These are phyloP conservation scores for Aureobasidium uvarum DNA, from an alignment of 2,329 filamentous ascomycete genomes.

Conservation along the genomic window DNA sequence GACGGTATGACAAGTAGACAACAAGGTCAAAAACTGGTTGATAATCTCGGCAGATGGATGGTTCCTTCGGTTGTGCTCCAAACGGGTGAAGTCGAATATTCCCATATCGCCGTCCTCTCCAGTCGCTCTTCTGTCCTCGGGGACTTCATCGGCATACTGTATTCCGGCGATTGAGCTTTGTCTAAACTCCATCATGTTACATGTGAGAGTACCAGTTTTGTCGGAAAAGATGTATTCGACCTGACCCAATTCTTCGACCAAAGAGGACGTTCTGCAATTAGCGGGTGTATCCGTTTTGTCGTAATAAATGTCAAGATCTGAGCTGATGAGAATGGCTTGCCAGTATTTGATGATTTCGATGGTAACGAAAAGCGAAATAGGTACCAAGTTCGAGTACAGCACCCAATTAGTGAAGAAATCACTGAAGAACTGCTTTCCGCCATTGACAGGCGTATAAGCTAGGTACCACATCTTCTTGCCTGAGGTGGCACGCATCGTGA, in stretches of 20 bases:
- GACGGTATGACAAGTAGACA: conserved; percentile 93
- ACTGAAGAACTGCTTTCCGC: conserved; percentile 80
- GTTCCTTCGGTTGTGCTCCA: conserved; percentile 64
- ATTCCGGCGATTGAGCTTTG: conserved; percentile 91
- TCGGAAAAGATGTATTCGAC: conserved; percentile 99
- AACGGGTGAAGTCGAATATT: conserved; percentile 77
- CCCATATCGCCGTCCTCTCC: conserved; percentile 69
- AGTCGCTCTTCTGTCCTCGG: conserved; percentile 82
- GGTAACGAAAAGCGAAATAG: conserved; percentile 96
- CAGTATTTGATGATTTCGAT: conserved; percentile 98
- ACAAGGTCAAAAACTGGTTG: conserved; percentile 80
- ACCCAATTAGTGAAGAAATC: conserved; percentile 99
- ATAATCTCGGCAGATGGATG: conserved; percentile 62
- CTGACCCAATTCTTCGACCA: conserved; percentile 96
- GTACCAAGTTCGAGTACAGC: conserved; percentile 91
- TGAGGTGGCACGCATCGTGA: conserved; percentile 70
- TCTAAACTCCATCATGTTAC: conserved; percentile 98
- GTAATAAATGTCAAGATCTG: conserved; percentile 97
- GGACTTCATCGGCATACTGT: conserved; percentile 88
- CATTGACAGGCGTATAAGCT: conserved; percentile 60
- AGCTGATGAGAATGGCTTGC: conserved; percentile 96
- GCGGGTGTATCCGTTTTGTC: conserved; percentile 93
- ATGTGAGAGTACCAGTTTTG: conserved; percentile 96
- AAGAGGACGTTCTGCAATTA: conserved; percentile 90
- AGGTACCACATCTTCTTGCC: conserved; percentile 69